Evolutionary conservation across 768 basidiomycete genomes (phyloP).

Genomic region (Pleurotus cornucopiae): DNA sequence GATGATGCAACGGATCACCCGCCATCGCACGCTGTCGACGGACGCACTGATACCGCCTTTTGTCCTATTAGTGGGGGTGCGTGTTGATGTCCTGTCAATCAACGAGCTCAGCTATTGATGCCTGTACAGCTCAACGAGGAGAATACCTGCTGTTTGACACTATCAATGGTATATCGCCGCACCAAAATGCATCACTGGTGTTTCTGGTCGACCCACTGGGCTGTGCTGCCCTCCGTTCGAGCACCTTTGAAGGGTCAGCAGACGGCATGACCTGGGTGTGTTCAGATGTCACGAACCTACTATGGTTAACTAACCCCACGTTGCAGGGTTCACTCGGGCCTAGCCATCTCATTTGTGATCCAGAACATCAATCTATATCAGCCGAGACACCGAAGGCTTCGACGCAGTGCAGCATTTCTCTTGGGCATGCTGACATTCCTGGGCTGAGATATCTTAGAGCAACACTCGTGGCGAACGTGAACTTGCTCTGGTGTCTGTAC

Average conservation of each 20-base stretch:
- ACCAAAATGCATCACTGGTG: background rate
- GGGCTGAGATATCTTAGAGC: background rate
- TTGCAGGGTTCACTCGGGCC: background rate
- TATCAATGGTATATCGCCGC: background rate
- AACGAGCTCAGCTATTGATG: background rate
- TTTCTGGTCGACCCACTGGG: background rate
- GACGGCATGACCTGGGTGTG: constrained; percentile 3
- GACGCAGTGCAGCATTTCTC: background rate
- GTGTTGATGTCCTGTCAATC: constrained; percentile 14
- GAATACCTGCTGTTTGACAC: background rate
- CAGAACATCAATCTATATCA: background rate
- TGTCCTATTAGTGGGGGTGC: constrained; percentile 38
- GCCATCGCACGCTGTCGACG: constrained; percentile 55
- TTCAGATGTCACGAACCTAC: background rate
- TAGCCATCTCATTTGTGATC: background rate
- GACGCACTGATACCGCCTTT: constrained; percentile 43
- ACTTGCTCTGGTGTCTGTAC: background rate
- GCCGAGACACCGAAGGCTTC: background rate
- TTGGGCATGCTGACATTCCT: background rate
- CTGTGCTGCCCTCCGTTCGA: background rate
- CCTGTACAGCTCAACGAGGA: background rate
- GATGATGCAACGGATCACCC: constrained; percentile 37
- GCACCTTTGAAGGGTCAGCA: background rate
- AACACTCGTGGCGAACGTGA: background rate
- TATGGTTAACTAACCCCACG: background rate